phyloP scores from a whole-genome alignment of 2,329 filamentous ascomycete species.

The Juglanconis oblonga region DNA sequence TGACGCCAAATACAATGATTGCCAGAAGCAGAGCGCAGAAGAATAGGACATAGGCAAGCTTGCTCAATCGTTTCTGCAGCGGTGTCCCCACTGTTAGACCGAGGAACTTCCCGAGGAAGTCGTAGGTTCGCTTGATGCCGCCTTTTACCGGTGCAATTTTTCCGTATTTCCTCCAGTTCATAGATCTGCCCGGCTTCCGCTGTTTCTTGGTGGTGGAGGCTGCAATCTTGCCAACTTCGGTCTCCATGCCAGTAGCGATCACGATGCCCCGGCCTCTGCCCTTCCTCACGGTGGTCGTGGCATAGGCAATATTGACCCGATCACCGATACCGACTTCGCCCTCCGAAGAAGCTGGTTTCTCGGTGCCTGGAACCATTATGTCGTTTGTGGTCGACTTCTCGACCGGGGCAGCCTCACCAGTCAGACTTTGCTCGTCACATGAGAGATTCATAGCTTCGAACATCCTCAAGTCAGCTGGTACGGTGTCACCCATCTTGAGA shows the following conservation, averaged over 20 bases:
- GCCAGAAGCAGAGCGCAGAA: slow-evolving; percentile 62
- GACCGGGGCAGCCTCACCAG: slow-evolving; percentile 72
- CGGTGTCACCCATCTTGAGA: slow-evolving; percentile 69
- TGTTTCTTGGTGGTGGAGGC: slow-evolving; percentile 54
- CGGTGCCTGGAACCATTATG: slow-evolving; percentile 43
- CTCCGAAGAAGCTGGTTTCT: slow-evolving; percentile 40
- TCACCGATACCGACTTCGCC: slow-evolving; percentile 65
- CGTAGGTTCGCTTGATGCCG: slow-evolving; percentile 37
- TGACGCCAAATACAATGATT: slow-evolving; percentile 60
- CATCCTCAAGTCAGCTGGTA: slow-evolving; percentile 69
- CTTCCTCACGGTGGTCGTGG: slow-evolving; percentile 69
- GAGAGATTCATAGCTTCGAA: slow-evolving; percentile 75
- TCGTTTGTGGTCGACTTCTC: slow-evolving; percentile 59
- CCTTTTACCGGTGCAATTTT: slow-evolving; percentile 38
- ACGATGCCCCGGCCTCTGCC: slow-evolving; percentile 72
- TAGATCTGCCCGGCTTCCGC: slow-evolving; percentile 41
- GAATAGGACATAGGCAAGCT: slow-evolving; percentile 80
- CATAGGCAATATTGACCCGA: slow-evolving; percentile 71
- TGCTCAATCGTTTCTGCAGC: slow-evolving; percentile 79
- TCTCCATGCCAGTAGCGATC: slow-evolving; percentile 69
- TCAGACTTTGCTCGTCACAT: slow-evolving; percentile 75
- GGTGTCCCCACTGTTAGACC: slow-evolving; percentile 71
- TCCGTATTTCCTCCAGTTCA: slow-evolving; percentile 41
- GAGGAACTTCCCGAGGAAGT: slow-evolving; percentile 44
- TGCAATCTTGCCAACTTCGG: slow-evolving; percentile 75